Conservation (phyloP, 805 yeast species). For the Cyberlindnera americana region DNA sequence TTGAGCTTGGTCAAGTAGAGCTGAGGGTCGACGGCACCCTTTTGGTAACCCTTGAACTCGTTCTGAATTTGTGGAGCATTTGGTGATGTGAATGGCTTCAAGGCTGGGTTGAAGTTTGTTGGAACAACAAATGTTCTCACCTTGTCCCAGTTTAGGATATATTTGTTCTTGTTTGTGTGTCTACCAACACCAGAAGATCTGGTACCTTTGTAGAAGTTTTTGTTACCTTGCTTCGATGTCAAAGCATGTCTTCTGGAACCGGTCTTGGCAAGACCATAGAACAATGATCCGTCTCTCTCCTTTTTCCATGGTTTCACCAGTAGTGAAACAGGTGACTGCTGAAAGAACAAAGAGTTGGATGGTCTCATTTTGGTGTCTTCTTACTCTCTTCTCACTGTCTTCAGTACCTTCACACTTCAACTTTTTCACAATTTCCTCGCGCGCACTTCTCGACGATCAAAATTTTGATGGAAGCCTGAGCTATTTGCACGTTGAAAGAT, state of each 20-base stretch:
- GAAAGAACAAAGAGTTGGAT: constrained; percentile 43
- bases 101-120: constrained; percentile 34
- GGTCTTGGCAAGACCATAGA: constrained; percentile 72
- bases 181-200: constrained; percentile 91
- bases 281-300: constrained; percentile 75
- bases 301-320: constrained; percentile 89
- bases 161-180: constrained; percentile 69
- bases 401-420: neutral
- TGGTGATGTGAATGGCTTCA: constrained; percentile 77
- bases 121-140: constrained; percentile 93
- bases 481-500: constrained; percentile 1
- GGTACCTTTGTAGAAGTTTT: constrained; percentile 93
- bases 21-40: constrained; percentile 71
- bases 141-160: constrained; percentile 74
- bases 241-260: constrained; percentile 83
- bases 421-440: constrained; percentile 4
- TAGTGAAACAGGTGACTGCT: constrained; percentile 39
- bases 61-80: constrained; percentile 69
- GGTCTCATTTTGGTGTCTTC: constrained; percentile 39
- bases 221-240: constrained; percentile 92
- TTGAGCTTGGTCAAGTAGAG: constrained; percentile 67
- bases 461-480: constrained; percentile 2
- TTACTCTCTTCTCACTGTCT: too few species aligned
- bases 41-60: constrained; percentile 61
- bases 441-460: constrained; percentile 1